These are phyloP conservation scores for Fusarium acutatum DNA, from an alignment of 2,329 filamentous ascomycete species.

Conservation along the genomic window DNA sequence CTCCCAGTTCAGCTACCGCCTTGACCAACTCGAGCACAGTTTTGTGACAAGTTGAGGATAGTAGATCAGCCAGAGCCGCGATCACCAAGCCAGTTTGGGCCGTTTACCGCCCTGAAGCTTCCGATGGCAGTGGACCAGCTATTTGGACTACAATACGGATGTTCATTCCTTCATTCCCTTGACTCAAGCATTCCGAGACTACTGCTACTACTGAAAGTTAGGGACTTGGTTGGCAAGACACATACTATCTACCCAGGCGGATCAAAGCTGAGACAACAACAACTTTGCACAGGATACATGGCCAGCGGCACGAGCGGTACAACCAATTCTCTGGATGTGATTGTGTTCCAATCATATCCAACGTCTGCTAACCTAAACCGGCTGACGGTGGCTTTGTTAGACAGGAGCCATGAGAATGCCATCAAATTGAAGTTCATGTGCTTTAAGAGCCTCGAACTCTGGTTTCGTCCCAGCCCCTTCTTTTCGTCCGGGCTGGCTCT, in stretches of 20 bases:
- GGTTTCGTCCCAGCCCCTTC: not conserved
- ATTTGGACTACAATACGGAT: constrained; percentile 6
- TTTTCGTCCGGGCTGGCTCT: constrained; percentile 6
- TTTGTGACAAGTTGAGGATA: constrained; percentile 16
- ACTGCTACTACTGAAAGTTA: not conserved
- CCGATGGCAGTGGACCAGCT: not conserved
- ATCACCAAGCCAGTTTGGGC: constrained; percentile 24
- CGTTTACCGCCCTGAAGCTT: constrained; percentile 16
- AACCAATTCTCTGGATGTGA: constrained; percentile 7
- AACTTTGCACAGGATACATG: not conserved
- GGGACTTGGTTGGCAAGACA: constrained; percentile 22
- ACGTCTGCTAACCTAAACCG: not conserved
- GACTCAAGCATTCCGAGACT: constrained; percentile 28
- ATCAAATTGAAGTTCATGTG: not conserved
- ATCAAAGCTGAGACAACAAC: constrained; percentile 25
- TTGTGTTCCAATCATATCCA: not conserved
- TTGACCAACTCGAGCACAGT: constrained; percentile 21
- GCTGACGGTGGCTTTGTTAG: not conserved
- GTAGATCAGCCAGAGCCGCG: constrained; percentile 21
- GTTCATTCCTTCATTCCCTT: constrained; percentile 28
- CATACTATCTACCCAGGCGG: constrained; percentile 12
- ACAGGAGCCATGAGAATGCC: constrained; percentile 3
- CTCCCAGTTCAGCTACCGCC: constrained; percentile 24
- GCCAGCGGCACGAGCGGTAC: constrained; percentile 12
- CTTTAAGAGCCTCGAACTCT: not conserved